Evolutionary conservation across 2,329 filamentous ascomycete species (phyloP).

Genomic region (Hymenoscyphus albidus): DNA sequence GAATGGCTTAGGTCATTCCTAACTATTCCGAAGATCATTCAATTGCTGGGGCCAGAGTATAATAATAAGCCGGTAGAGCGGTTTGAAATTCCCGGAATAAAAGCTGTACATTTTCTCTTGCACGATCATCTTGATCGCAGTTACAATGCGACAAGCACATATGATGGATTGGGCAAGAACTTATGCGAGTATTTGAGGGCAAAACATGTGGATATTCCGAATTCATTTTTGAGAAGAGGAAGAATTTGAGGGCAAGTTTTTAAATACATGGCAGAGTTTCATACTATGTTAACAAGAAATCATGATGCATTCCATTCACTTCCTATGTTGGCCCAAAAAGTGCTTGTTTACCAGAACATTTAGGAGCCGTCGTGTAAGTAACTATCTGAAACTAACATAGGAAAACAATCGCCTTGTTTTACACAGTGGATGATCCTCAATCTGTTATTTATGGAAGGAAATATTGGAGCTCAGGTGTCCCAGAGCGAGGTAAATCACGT

Average conservation of each 20-base stretch:
- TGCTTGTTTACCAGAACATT: too few relatives aligned
- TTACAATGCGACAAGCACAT: conserved; percentile 20
- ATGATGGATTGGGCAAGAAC: conserved; percentile 23
- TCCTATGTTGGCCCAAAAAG: too few relatives aligned
- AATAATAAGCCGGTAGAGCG: conserved; percentile 31
- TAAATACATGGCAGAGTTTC: too few relatives aligned
- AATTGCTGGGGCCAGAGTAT: conserved; percentile 28
- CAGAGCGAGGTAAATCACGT: too few relatives aligned
- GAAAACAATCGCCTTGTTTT: too few relatives aligned
- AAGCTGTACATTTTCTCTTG: conserved; percentile 29
- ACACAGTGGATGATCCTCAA: too few relatives aligned
- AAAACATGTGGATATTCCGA: conserved; percentile 24
- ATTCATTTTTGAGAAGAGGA: conserved; percentile 21
- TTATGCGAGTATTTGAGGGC: conserved; percentile 23
- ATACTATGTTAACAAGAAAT: too few relatives aligned
- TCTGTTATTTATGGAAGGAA: too few relatives aligned
- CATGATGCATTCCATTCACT: too few relatives aligned
- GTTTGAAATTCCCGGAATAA: conserved; percentile 25
- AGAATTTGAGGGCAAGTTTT: conserved; percentile 13
- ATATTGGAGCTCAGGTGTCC: too few relatives aligned
- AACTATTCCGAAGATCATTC: conserved; percentile 26
- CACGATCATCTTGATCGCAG: conserved; percentile 25
- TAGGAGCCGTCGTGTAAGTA: too few relatives aligned
- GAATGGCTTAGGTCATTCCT: conserved; percentile 36
- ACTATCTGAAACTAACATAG: too few relatives aligned